These are phyloP conservation scores for Naganishia randhawae DNA, from an alignment of 768 basidiomycete species.

Conservation along the genomic window DNA sequence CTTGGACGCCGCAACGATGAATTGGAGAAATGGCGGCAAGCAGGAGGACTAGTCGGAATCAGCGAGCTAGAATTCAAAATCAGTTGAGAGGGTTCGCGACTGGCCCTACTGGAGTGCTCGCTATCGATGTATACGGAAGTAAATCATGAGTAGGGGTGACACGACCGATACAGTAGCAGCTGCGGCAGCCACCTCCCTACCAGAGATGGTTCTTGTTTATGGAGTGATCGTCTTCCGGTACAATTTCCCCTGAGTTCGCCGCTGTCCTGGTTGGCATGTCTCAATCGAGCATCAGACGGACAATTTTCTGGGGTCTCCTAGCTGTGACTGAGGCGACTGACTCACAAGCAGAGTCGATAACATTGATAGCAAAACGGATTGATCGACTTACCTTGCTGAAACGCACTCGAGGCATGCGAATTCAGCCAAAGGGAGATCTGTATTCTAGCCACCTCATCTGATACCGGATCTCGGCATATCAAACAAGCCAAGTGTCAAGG, in stretches of 20 bases:
- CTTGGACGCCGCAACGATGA: neutral
- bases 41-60: constrained; percentile 6
- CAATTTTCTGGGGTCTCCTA: neutral
- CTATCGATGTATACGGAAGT: neutral
- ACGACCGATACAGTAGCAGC: no score
- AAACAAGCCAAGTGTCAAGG: no score
- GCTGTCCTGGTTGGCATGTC: neutral
- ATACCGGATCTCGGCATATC: no score
- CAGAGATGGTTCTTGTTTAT: neutral
- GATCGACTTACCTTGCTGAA: neutral
- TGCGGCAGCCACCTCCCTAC: neutral
- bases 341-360: neutral
- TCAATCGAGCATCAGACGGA: neutral
- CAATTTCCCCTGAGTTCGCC: neutral
- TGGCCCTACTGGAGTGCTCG: neutral
- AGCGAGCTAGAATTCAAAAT: constrained; percentile 15
- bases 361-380: neutral
- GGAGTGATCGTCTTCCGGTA: no score
- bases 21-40: constrained; percentile 10
- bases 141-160: neutral
- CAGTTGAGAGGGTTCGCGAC: neutral
- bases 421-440: neutral
- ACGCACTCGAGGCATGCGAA: neutral
- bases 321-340: neutral
- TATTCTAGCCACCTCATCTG: neutral